A percentile compares a stretch with the other conserved stretches of the same genome.
Conservation (phyloP, 106 monocot species). For the Dioscorea zingiberensis region DNA sequence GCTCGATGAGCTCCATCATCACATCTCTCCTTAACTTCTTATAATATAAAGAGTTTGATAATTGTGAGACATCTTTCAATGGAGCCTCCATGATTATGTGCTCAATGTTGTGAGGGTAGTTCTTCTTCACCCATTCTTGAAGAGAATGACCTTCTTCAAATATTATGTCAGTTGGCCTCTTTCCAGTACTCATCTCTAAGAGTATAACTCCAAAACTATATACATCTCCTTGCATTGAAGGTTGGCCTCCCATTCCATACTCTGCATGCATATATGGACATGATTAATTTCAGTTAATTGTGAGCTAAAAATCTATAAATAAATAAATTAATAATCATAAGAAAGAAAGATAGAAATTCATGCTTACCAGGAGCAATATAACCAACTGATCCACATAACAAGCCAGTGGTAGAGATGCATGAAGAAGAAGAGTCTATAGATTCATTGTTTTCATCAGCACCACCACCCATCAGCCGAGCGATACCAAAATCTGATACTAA, state of each 20-base stretch:
- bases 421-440: constrained; percentile 7
- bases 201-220: constrained; percentile 88
- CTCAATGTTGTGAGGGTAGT: constrained; percentile 28
- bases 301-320: background rate
- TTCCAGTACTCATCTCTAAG: constrained; percentile 66
- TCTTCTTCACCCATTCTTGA: constrained; percentile 59
- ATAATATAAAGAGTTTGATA: background rate
- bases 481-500: constrained; percentile 90
- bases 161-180: constrained; percentile 57
- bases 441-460: constrained; percentile 9
- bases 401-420: constrained; percentile 45
- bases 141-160: constrained; percentile 47
- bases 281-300: background rate
- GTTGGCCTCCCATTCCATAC: constrained; percentile 67
- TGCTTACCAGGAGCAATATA: constrained; percentile 86
- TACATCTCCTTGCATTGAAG: constrained; percentile 75
- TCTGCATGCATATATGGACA: too few relatives aligned
- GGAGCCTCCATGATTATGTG: constrained; percentile 17
- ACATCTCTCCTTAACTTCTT: constrained; percentile 14
- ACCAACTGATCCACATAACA: constrained; percentile 71
- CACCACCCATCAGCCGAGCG: constrained; percentile 41
- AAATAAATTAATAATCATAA: background rate
- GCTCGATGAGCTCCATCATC: constrained; percentile 33
- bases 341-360: background rate
- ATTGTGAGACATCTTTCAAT: background rate